Percentiles rank a stretch among this genome's conserved stretches.
phyloP scores from a whole-genome alignment of 805 yeast genomes.

The Scheffersomyces amazonensis region DNA sequence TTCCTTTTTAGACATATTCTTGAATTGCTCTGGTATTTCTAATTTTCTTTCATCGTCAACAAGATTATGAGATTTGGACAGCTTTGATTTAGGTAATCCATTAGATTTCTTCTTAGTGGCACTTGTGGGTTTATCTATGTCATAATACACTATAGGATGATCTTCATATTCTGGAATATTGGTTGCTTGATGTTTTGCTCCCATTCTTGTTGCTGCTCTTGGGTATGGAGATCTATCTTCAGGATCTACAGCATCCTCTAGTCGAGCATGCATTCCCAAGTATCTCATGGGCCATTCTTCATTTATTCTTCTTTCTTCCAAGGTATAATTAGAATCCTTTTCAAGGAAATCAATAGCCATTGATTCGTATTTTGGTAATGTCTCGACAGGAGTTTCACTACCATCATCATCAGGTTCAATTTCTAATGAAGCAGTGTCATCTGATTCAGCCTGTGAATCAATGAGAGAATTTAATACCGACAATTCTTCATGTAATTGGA shows the following conservation, averaged over 20 bases:
- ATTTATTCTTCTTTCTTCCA: constrained; percentile 47
- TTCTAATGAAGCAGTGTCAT: too few species aligned
- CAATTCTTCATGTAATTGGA: constrained; percentile 25
- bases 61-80: constrained; percentile 13
- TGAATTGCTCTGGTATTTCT: constrained; percentile 47
- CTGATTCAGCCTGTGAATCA: neutral
- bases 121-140: constrained; percentile 20
- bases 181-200: constrained; percentile 69
- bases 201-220: constrained; percentile 73
- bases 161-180: constrained; percentile 64
- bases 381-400: constrained; percentile 5
- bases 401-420: constrained; percentile 3
- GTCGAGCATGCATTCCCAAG: constrained; percentile 67
- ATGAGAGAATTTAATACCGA: constrained; percentile 8
- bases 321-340: constrained; percentile 38
- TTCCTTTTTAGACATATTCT: constrained; percentile 39
- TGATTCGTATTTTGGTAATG: constrained; percentile 53
- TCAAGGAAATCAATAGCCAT: constrained; percentile 52
- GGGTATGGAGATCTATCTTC: constrained; percentile 77
- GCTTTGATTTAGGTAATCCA: constrained; percentile 12
- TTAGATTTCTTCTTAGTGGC: constrained; percentile 7
- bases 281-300: constrained; percentile 84
- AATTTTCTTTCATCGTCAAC: constrained; percentile 23
- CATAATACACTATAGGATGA: constrained; percentile 67
- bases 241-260: constrained; percentile 74